A percentile compares a stretch with the other conserved stretches of the same genome.
Evolutionary conservation across 2,329 filamentous ascomycete species (phyloP).

Genomic region (Calycina marina): DNA sequence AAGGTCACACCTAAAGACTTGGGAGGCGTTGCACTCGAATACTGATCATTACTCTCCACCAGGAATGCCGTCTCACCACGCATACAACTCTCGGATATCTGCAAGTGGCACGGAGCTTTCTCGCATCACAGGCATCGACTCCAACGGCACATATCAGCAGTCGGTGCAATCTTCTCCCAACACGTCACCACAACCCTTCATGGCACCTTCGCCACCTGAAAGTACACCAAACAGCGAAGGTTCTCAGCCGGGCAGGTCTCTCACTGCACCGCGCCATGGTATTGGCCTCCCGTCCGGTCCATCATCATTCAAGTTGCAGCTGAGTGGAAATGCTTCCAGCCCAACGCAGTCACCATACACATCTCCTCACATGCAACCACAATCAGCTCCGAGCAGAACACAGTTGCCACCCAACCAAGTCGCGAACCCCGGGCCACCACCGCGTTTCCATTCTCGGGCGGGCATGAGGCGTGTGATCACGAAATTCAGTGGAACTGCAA

Average conservation of each 20-base stretch:
- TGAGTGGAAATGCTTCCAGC: too few relatives aligned
- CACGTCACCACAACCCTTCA: background rate
- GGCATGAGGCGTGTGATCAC: background rate
- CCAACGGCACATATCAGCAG: background rate
- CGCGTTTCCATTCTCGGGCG: background rate
- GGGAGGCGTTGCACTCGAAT: background rate
- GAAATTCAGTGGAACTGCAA: slow-evolving; percentile 1
- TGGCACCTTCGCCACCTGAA: background rate
- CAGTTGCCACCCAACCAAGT: background rate
- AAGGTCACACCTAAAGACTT: too few relatives aligned
- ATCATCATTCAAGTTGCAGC: background rate
- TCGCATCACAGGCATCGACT: background rate
- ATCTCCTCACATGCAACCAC: background rate
- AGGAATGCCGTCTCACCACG: background rate
- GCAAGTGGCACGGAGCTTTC: background rate
- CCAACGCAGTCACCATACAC: background rate
- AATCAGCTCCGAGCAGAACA: too few relatives aligned
- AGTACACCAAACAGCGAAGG: too few relatives aligned
- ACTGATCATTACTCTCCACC: background rate
- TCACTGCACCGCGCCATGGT: too few relatives aligned
- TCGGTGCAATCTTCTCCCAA: background rate
- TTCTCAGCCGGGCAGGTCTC: too few relatives aligned
- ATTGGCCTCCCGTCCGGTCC: background rate
- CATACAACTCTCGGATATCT: too few relatives aligned
- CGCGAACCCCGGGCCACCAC: background rate